phyloP scores from a whole-genome alignment of 106 monocot genomes.

The Cymbidium sinense region DNA sequence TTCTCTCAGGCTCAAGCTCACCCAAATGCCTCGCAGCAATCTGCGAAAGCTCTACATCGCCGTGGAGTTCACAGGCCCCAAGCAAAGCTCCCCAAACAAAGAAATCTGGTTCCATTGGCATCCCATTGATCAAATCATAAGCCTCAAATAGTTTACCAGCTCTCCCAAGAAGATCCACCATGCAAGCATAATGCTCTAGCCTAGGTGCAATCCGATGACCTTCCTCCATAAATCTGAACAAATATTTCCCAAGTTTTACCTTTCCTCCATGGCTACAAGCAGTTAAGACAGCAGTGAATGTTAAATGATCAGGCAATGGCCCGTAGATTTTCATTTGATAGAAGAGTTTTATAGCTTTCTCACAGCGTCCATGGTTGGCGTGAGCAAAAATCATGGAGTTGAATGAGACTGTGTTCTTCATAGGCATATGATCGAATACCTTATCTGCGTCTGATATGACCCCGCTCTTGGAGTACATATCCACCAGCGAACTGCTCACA shows the following conservation, averaged over 20 bases:
- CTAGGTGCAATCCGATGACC: constrained; percentile 30
- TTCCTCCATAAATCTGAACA: constrained; percentile 36
- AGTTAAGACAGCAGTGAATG: constrained; percentile 46
- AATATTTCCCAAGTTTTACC: constrained; percentile 29
- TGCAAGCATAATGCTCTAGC: constrained; percentile 66
- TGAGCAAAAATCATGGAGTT: constrained; percentile 56
- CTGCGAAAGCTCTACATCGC: constrained; percentile 22
- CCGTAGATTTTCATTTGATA: constrained; percentile 21
- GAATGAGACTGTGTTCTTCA: constrained; percentile 32
- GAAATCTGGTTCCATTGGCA: constrained; percentile 51
- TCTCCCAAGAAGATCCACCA: constrained; percentile 63
- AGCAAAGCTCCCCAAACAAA: constrained; percentile 66
- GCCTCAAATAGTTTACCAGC: constrained; percentile 38
- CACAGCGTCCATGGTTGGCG: constrained; percentile 36
- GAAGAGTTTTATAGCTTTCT: constrained; percentile 32
- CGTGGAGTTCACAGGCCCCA: constrained; percentile 30
- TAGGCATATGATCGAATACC: constrained; percentile 28
- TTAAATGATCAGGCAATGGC: constrained; percentile 31
- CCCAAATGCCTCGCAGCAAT: constrained; percentile 32
- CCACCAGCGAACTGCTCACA: constrained; percentile 37
- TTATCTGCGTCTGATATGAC: constrained; percentile 27
- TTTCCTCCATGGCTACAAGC: constrained; percentile 59
- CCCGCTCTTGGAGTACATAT: constrained; percentile 58
- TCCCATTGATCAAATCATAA: constrained; percentile 31
- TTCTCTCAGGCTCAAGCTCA: constrained; percentile 35